Conservation (phyloP, 2,329 filamentous ascomycete species). For the Fusarium guadeloupense region DNA sequence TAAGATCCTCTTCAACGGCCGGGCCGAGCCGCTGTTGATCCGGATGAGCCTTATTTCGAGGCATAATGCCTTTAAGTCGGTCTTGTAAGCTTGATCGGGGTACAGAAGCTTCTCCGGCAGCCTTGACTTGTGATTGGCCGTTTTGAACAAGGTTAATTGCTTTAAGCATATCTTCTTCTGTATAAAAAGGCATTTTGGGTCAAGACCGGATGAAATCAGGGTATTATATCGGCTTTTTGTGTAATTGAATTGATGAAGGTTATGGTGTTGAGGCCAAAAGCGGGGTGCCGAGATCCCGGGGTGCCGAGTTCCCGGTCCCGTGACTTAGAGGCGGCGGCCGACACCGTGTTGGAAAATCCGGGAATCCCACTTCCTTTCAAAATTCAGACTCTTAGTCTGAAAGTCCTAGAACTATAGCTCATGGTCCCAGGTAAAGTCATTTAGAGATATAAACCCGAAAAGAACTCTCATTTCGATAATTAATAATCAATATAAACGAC, state of each 20-base stretch:
- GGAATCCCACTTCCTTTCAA: background rate
- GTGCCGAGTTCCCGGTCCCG: background rate
- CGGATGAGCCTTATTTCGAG: background rate
- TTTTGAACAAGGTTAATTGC: no score
- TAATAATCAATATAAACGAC: no score
- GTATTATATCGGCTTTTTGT: no score
- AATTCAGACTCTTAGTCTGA: slow-evolving; percentile 3
- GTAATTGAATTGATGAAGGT: no score
- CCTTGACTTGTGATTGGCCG: background rate
- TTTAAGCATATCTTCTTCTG: background rate
- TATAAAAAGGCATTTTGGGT: no score
- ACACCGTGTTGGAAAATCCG: slow-evolving; percentile 9
- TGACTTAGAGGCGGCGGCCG: no score
- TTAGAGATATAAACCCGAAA: no score
- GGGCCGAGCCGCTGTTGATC: background rate
- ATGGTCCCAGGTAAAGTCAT: slow-evolving; percentile 5
- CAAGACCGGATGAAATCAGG: no score
- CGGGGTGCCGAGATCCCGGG: background rate
- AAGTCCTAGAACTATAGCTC: slow-evolving; percentile 6
- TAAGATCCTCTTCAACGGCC: background rate
- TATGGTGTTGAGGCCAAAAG: no score
- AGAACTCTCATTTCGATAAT: no score
- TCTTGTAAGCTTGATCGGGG: background rate
- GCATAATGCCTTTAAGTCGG: background rate
- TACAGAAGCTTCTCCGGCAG: background rate